Evolutionary conservation across 2,329 filamentous ascomycete species (phyloP).

Genomic region (Hypoxylon sp.): DNA sequence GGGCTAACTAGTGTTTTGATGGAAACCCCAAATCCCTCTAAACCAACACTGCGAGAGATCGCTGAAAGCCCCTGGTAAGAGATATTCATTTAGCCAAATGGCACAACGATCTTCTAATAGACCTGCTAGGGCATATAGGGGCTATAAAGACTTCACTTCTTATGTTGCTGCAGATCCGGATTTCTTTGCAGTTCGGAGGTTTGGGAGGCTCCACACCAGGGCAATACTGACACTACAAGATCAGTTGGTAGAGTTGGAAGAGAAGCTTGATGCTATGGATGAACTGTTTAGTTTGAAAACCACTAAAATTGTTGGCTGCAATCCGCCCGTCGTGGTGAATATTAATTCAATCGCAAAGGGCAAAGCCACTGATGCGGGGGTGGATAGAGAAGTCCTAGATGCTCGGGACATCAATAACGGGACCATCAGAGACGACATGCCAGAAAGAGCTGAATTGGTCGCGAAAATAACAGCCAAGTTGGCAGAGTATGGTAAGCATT

Average conservation of each 20-base stretch:
- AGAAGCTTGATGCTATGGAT: not conserved
- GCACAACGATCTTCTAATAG: not conserved
- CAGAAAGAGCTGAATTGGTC: conserved; percentile 1
- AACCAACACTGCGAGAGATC: not conserved
- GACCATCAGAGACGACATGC: conserved; percentile 1
- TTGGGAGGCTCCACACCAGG: conserved; percentile 4
- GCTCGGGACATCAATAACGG: conserved; percentile 5
- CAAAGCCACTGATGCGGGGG: not conserved
- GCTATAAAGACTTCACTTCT: conserved; percentile 3
- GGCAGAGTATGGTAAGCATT: conserved; percentile 2
- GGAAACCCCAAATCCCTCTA: not conserved
- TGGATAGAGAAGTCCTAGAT: not conserved
- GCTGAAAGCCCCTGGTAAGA: not conserved
- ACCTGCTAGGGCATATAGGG: not conserved
- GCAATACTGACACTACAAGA: conserved; percentile 6
- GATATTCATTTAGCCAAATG: not conserved
- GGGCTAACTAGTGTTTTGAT: not conserved
- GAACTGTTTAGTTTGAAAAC: not conserved
- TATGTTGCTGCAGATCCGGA: conserved; percentile 6
- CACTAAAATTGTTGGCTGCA: not conserved
- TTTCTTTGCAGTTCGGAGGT: conserved; percentile 10
- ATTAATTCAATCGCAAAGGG: too few species aligned
- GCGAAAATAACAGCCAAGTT: not conserved
- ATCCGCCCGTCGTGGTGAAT: not conserved
- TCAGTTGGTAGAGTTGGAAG: not conserved